Percentiles rank a stretch among this genome's conserved stretches.
Evolutionary conservation across 352 stramenopile species (phyloP).

Genomic region (Phytophthora boehmeriae): DNA sequence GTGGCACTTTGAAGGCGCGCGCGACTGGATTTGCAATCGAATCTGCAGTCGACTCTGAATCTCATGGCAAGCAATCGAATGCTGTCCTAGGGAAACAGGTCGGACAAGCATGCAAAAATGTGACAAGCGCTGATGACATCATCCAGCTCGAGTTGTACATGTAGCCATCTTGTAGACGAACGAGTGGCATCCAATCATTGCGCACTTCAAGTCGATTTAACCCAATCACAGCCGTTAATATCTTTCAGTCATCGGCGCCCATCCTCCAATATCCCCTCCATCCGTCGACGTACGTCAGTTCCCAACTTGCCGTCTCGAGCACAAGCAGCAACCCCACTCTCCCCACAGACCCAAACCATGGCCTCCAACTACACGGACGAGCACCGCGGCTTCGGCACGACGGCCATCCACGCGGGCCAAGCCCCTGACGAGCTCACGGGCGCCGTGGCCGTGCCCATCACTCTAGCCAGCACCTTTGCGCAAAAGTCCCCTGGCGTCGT

Average conservation of each 20-base stretch:
- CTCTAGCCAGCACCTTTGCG: slow-evolving; percentile 92
- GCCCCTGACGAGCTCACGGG: slow-evolving; percentile 75
- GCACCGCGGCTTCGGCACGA: slow-evolving; percentile 84
- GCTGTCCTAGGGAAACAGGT: no score
- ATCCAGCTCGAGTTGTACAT: no score
- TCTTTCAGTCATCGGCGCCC: slow-evolving; percentile 2
- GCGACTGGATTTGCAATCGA: slow-evolving; percentile 11
- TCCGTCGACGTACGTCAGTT: slow-evolving; percentile 21
- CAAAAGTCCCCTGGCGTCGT: slow-evolving; percentile 80
- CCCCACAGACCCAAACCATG: slow-evolving; percentile 32
- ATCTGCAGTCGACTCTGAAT: no score
- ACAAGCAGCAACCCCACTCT: slow-evolving; percentile 6
- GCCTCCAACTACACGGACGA: slow-evolving; percentile 70
- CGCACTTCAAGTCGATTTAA: background rate
- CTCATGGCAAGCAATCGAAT: no score
- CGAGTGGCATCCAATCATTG: background rate
- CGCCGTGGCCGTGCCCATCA: slow-evolving; percentile 91
- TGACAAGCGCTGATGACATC: no score
- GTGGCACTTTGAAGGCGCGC: slow-evolving; percentile 2
- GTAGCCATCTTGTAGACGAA: background rate
- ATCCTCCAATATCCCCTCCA: slow-evolving; percentile 6
- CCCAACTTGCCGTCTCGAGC: slow-evolving; percentile 18
- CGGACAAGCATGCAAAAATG: no score
- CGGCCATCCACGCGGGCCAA: slow-evolving; percentile 86
- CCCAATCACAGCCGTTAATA: slow-evolving; percentile 1